Base-by-base conservation (phyloP, 2,329 filamentous ascomycete genomes). In the Talaromyces marneffei region DNA sequence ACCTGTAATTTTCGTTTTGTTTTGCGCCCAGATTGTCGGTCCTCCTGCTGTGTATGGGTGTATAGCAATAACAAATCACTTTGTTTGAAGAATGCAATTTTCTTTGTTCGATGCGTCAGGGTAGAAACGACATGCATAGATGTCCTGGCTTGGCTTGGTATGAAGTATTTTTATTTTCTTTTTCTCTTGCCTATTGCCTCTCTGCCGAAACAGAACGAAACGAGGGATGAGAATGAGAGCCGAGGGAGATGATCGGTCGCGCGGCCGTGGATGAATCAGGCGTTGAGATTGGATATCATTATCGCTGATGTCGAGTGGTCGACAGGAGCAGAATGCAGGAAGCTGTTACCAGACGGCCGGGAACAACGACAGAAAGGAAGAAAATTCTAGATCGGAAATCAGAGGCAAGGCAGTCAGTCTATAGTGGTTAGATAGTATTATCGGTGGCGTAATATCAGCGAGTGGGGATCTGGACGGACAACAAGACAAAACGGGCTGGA, bases 381-480 rank as follows among this genome's bases (percentile, higher is more conserved):
- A 48, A 48, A 48, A 48, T 29, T 48, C 25, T 48, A 48, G 44
- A 52, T 33, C 29, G 27, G 44, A 29, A 1, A 27, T n/a, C 16
- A 50, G 27, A n/a, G 44, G 44, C 23, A 12, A 50, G 27, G 27
- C 27, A 50, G 46, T 33, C n/a, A 52, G 35, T 35, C n/a, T 39
- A 39, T 44, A 44, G 40, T 35, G 29, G 29, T 31, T 18, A 52
- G 48, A 33, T 14, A 23, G n/a, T 16, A 16, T 35, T 16, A 16
- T 35, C 7, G n/a, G n/a, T 33, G 29, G 48, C 48, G 48, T 33
- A 52, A 52, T 52, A 52, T 52, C 52, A 27, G 18, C 5, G 35
- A 55, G 52, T 55, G 52, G 52, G 20, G 52, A 39, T 55, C 35
- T 25, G 33, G 33, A 20, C 52, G 52, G 52, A 40, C 52, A 40